phyloP scores from a whole-genome alignment of 805 yeast genomes.

The Helenozyma rhizophorensis region DNA sequence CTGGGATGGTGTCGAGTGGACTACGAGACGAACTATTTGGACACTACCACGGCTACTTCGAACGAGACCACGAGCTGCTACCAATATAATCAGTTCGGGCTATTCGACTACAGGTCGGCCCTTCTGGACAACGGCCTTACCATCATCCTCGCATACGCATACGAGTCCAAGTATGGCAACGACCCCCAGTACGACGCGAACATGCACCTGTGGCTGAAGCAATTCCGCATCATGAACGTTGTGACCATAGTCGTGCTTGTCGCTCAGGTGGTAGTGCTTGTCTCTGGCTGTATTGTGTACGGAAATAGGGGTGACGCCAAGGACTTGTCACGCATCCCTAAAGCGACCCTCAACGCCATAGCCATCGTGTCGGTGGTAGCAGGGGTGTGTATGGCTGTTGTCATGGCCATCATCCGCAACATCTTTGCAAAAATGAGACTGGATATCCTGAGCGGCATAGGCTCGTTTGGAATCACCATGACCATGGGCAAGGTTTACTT shows the following conservation, averaged over 20 bases:
- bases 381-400: conserved; percentile 22
- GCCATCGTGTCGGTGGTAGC: conserved; percentile 34
- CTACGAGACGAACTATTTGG: conserved; percentile 7
- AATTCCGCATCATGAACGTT: conserved; percentile 22
- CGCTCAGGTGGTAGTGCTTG: conserved; percentile 25
- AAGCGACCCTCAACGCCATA: conserved; percentile 29
- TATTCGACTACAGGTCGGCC: conserved; percentile 44
- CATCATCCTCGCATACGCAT: conserved; percentile 47
- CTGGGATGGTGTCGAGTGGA: conserved; percentile 8
- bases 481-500: conserved; percentile 41
- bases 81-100: conserved; percentile 8
- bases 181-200: conserved; percentile 9
- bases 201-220: conserved; percentile 13
- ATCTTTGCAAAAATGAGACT: conserved; percentile 19
- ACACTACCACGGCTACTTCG: background rate
- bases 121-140: conserved; percentile 37
- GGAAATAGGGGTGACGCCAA: conserved; percentile 27
- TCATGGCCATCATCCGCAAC: conserved; percentile 18
- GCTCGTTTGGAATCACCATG: conserved; percentile 44
- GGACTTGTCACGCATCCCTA: conserved; percentile 31
- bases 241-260: conserved; percentile 24
- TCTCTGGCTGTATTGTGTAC: conserved; percentile 33
- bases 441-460: conserved; percentile 20
- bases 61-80: conserved; percentile 7
- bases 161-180: conserved; percentile 17